A percentile compares a stretch with the other conserved stretches of the same genome.
These are phyloP conservation scores for Lonicera japonica DNA, from an alignment of 129 eudicot genomes.

Conservation along the genomic window DNA sequence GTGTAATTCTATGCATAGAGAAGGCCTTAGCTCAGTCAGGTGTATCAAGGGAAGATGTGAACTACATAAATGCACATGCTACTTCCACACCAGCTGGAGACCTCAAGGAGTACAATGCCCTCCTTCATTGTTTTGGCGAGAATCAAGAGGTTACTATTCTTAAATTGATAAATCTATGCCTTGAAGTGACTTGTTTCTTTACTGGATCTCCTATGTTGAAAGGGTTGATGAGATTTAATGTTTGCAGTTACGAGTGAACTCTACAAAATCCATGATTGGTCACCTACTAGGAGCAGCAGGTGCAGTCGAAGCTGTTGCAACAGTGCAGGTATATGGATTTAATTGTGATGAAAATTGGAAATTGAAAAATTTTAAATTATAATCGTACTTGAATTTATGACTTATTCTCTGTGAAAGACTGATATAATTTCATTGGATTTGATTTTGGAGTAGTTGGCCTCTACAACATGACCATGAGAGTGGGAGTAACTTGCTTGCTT, in stretches of 20 bases:
- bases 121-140: constrained; percentile 82
- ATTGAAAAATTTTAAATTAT: too few species aligned
- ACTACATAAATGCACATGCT: constrained; percentile 96
- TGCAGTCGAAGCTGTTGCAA: constrained; percentile 97
- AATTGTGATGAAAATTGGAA: neutral
- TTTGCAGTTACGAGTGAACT: constrained; percentile 79
- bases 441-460: too few species aligned
- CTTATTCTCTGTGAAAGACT: too few species aligned
- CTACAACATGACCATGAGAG: too few species aligned
- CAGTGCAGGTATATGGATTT: constrained; percentile 66
- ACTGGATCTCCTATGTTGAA: neutral
- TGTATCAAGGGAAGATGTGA: constrained; percentile 98
- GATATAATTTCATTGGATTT: too few species aligned
- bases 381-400: too few species aligned
- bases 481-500: too few species aligned
- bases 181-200: constrained; percentile 8
- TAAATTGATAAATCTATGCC: neutral
- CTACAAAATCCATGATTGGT: constrained; percentile 95
- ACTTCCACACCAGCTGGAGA: constrained; percentile 97
- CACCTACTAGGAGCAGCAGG: constrained; percentile 98
- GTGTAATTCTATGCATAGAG: constrained; percentile 81
- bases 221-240: neutral
- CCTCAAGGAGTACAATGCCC: constrained; percentile 81
- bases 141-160: constrained; percentile 84
- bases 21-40: too few species aligned